A percentile compares a stretch with the other conserved stretches of the same genome.
Conservation (phyloP, 2,329 filamentous ascomycete genomes). For the Achaetomium macrosporum region DNA sequence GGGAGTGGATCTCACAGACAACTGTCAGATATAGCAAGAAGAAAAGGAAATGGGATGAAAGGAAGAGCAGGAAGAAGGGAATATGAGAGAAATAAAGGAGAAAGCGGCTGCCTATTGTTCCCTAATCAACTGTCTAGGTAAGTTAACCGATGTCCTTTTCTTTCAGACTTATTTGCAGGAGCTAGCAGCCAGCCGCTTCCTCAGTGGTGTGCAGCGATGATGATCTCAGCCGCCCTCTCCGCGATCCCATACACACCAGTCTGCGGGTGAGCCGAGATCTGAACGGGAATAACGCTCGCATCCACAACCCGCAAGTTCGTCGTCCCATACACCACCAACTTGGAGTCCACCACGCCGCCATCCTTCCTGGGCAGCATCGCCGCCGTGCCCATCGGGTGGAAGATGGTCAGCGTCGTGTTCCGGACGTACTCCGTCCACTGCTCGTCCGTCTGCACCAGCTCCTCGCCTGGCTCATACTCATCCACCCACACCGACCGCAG, state of each 20-base stretch:
- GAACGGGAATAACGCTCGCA: slow-evolving; percentile 16
- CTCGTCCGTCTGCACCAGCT: slow-evolving; percentile 15
- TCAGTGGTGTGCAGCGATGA: slow-evolving; percentile 1
- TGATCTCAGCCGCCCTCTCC: slow-evolving; percentile 17
- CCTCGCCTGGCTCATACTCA: slow-evolving; percentile 33
- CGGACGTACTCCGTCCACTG: slow-evolving; percentile 13
- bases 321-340: slow-evolving; percentile 17
- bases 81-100: no score
- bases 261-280: slow-evolving; percentile 18
- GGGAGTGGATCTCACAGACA: no score
- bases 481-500: slow-evolving; percentile 28
- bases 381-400: slow-evolving; percentile 15
- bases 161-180: no score
- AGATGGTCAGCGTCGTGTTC: slow-evolving; percentile 11
- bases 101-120: no score
- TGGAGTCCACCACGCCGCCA: slow-evolving; percentile 16
- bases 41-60: no score
- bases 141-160: no score
- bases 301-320: slow-evolving; percentile 18
- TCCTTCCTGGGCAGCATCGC: slow-evolving; percentile 17
- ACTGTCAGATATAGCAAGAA: no score
- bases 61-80: no score
- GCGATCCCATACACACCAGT: slow-evolving; percentile 20
- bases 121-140: no score
- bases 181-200: background rate